These are phyloP conservation scores for Kazachstania martiniae DNA, from an alignment of 805 yeast genomes.

Conservation along the genomic window DNA sequence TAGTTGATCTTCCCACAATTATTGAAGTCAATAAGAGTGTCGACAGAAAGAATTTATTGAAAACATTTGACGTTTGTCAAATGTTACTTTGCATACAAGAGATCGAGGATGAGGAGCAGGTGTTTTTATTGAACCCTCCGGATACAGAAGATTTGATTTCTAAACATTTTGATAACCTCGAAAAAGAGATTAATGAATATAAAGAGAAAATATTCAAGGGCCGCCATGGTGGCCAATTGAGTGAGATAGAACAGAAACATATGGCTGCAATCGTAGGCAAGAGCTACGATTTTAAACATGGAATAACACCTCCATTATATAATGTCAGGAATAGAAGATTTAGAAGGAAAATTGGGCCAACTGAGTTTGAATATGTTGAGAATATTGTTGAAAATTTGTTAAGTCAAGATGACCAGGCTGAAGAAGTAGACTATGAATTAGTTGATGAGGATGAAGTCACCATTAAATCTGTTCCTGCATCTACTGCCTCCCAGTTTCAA, in stretches of 20 bases:
- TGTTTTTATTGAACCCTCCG: conserved; percentile 31
- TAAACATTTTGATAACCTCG: conserved; percentile 19
- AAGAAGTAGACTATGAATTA: conserved; percentile 65
- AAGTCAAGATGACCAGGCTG: conserved; percentile 71
- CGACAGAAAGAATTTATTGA: conserved; percentile 75
- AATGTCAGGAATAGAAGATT: conserved; percentile 61
- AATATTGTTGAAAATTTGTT: conserved; percentile 67
- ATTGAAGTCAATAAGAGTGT: conserved; percentile 81
- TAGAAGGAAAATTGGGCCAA: conserved; percentile 56
- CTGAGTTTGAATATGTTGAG: conserved; percentile 69
- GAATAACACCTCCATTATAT: conserved; percentile 71
- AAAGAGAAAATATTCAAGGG: conserved; percentile 17
- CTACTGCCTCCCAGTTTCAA: neutral
- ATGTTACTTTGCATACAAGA: conserved; percentile 64
- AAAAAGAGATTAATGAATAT: conserved; percentile 20
- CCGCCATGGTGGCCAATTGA: conserved; percentile 14
- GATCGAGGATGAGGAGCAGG: conserved; percentile 37
- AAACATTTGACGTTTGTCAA: conserved; percentile 78
- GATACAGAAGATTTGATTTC: conserved; percentile 33
- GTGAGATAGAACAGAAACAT: conserved; percentile 20
- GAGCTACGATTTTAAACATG: conserved; percentile 47
- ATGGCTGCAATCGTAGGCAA: conserved; percentile 16
- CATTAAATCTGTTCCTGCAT: conserved; percentile 10
- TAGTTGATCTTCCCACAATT: conserved; percentile 83
- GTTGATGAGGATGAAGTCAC: conserved; percentile 41